phyloP scores from a whole-genome alignment of 2,329 filamentous ascomycete species.

The Pochonia chlamydosporia region DNA sequence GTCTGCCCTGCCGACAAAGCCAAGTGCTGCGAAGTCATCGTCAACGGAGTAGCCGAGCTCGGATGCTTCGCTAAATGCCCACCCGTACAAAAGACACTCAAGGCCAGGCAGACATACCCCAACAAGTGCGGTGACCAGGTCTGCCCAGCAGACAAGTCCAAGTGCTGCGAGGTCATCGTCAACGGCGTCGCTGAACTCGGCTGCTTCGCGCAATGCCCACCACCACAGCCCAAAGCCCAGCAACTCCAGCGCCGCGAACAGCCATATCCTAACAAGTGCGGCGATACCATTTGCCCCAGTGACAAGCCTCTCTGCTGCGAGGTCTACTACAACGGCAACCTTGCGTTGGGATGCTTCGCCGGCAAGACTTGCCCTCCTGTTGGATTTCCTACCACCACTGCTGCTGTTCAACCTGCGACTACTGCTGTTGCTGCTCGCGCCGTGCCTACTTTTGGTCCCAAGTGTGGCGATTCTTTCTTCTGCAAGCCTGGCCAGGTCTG shows the following conservation, averaged over 20 bases:
- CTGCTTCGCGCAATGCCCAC: slow-evolving; percentile 4
- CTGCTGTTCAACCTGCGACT: slow-evolving; percentile 1
- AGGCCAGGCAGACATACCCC: slow-evolving; percentile 2
- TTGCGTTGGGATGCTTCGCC: too few species aligned
- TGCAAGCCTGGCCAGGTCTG: slow-evolving; percentile 8
- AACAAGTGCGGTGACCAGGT: slow-evolving; percentile 3
- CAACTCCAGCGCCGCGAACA: too few species aligned
- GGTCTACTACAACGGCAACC: too few species aligned
- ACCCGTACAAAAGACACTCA: slow-evolving; percentile 2
- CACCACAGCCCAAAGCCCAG: too few species aligned
- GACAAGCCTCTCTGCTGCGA: too few species aligned
- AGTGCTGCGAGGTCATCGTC: not conserved
- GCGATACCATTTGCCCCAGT: too few species aligned
- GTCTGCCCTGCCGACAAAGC: not conserved
- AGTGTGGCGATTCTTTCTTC: slow-evolving; percentile 11
- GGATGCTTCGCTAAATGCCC: slow-evolving; percentile 6
- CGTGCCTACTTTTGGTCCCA: slow-evolving; percentile 7
- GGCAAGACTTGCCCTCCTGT: too few species aligned
- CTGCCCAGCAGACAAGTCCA: not conserved
- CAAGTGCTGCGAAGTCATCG: not conserved
- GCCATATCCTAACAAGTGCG: too few species aligned
- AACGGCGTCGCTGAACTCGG: not conserved
- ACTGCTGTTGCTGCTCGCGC: not conserved
- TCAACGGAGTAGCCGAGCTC: not conserved
- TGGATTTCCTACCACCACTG: not conserved